These are phyloP conservation scores for Candida andamanensis DNA, from an alignment of 805 yeast species.

Conservation along the genomic window DNA sequence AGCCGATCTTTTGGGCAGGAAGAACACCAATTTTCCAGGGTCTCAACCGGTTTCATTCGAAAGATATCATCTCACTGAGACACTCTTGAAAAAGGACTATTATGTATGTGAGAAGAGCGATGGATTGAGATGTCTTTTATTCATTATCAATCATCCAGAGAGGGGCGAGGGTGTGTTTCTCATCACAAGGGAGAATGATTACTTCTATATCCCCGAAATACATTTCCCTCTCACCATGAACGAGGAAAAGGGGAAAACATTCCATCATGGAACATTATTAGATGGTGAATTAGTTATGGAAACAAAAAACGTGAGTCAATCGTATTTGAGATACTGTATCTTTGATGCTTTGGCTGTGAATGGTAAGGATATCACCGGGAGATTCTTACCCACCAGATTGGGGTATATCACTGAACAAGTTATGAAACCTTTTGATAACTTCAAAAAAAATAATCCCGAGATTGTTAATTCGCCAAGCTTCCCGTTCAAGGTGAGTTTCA, in stretches of 20 bases:
- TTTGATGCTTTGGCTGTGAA: constrained; percentile 89
- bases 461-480: constrained; percentile 57
- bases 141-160: constrained; percentile 59
- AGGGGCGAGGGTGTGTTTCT: constrained; percentile 86
- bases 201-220: constrained; percentile 71
- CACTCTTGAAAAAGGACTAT: constrained; percentile 68
- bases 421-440: constrained; percentile 73
- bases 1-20: constrained; percentile 53
- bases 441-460: constrained; percentile 66
- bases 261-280: constrained; percentile 81
- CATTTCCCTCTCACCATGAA: constrained; percentile 65
- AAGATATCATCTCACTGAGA: constrained; percentile 60
- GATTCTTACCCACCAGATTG: constrained; percentile 73
- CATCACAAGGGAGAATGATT: constrained; percentile 85
- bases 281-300: constrained; percentile 93
- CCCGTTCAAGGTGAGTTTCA: constrained; percentile 83
- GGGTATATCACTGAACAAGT: constrained; percentile 82
- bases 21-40: constrained; percentile 71
- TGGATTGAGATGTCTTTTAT: constrained; percentile 81
- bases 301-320: constrained; percentile 50
- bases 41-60: constrained; percentile 94
- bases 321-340: constrained; percentile 65
- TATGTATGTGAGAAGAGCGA: constrained; percentile 95
- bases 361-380: constrained; percentile 61
- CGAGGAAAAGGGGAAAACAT: constrained; percentile 45